Base-by-base conservation (phyloP, 495 filamentous ascomycete genomes). In the Penicillium subrubescens region DNA sequence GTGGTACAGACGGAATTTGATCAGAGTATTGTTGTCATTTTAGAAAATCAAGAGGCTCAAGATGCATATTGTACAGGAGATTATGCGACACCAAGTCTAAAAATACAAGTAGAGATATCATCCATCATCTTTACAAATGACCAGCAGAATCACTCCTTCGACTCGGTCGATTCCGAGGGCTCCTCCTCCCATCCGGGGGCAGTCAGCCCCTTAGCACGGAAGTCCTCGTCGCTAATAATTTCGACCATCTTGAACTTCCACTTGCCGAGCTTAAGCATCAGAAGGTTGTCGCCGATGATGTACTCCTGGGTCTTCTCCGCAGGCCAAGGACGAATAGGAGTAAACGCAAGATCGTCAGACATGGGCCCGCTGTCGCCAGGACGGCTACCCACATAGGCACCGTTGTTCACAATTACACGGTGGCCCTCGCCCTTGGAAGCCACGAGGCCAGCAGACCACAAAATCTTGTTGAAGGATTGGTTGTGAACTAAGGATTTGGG, bases 231-330 rank as follows among this genome's bases (percentile, higher is more conserved):
- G 63, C 82, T 82, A 17, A 96, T 79, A 63, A 96, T 82, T 65
- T 88, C 78, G 53, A 96, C 81, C 51, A 93, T 76, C 56, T 88
- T 87, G 37, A 95, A 76, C 71, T 93, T 93, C 83, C 90, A 90
- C 75, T 96, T 96, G 35, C 92, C 92, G 34, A 85, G 75, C 67
- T 92, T 85, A 23, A 96, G 75, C 62, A 96, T 84, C 48, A 96
- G 71, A 6, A 89, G 64, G 43, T 86, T 77, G 37, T 77, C 87
- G 43, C 88, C 86, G 19, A 91, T 81, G 23, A 95, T 71, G 67
- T 85, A 92, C 31, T 87, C 82, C 39, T 77, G 39, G 0, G 87
- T 89, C 21, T 88, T 86, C 27, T 82, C 69, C 0, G 82, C 75
- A 41, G 79, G 74, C 86, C 86, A 91, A 43, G 77, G 72, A 59